These are phyloP conservation scores for Ganoderma resinaceum DNA, from an alignment of 1,284 basidiomycete genomes.

Conservation along the genomic window DNA sequence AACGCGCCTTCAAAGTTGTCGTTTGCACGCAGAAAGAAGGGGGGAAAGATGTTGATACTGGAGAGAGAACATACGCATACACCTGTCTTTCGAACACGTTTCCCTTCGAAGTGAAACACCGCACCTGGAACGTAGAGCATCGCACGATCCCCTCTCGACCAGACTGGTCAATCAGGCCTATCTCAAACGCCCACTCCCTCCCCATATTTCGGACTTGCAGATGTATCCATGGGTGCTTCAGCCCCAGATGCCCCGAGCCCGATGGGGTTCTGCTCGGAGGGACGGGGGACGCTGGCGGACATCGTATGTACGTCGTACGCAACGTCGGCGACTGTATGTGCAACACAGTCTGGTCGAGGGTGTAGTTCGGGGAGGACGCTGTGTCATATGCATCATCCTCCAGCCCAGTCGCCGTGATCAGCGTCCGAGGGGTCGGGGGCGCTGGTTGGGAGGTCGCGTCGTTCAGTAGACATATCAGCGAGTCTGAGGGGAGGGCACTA, in stretches of 20 bases:
- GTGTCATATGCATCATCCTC: constrained; percentile 16
- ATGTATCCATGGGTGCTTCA: constrained; percentile 79
- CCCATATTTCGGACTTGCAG: constrained; percentile 76
- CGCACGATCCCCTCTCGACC: constrained; percentile 69
- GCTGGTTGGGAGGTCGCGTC: constrained; percentile 64
- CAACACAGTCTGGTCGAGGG: constrained; percentile 74
- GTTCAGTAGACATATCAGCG: constrained; percentile 69
- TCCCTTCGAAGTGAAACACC: constrained; percentile 14
- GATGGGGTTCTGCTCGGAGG: not conserved
- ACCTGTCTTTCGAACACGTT: not conserved
- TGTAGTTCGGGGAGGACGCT: constrained; percentile 40
- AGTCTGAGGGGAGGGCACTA: constrained; percentile 60
- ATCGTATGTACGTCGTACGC: constrained; percentile 73
- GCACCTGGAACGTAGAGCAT: constrained; percentile 85
- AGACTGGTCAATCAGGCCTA: constrained; percentile 73
- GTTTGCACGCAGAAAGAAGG: no score
- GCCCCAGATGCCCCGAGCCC: constrained; percentile 50
- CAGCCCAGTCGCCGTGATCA: constrained; percentile 48
- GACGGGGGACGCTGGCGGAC: constrained; percentile 46
- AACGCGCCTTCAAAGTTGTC: not conserved
- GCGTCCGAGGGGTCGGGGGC: constrained; percentile 51
- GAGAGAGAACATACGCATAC: not conserved
- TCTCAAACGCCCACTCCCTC: constrained; percentile 77
- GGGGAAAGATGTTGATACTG: not conserved
- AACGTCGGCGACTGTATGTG: constrained; percentile 84